Conservation (phyloP, 177 flowering plant genomes). For the Vitis hybrid region DNA sequence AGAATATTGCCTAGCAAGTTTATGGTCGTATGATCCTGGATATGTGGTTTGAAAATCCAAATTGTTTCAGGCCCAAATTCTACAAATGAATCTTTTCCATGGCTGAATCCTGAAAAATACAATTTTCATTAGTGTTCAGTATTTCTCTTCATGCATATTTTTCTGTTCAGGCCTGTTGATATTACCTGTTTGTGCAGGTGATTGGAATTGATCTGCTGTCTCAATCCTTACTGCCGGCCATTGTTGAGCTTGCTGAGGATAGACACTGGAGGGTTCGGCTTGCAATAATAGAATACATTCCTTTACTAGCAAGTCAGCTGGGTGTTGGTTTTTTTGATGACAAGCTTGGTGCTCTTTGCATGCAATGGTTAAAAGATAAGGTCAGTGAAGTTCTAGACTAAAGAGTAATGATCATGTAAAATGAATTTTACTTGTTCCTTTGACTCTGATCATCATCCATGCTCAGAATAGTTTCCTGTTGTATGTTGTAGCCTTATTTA, state of each 20-base stretch:
- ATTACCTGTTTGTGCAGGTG: constrained; percentile 52
- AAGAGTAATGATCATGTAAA: neutral
- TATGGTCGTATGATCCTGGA: neutral
- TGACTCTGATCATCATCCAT: neutral
- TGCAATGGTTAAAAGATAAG: constrained; percentile 99
- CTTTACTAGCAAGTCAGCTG: constrained; percentile 90
- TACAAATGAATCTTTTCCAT: neutral
- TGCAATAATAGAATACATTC: constrained; percentile 93
- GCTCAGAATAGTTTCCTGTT: too few relatives aligned
- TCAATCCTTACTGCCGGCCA: constrained; percentile 88
- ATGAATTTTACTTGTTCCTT: neutral
- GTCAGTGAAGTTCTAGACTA: constrained; percentile 31
- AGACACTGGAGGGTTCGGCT: constrained; percentile 98
- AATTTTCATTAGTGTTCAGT: neutral
- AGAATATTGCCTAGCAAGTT: neutral
- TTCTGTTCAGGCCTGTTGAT: neutral
- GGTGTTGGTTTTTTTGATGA: constrained; percentile 96
- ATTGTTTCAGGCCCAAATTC: neutral
- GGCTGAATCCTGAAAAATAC: neutral
- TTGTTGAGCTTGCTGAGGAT: constrained; percentile 98
- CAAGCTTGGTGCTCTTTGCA: constrained; percentile 96
- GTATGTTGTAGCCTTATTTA: too few relatives aligned
- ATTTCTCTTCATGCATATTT: neutral
- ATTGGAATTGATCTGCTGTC: constrained; percentile 96
- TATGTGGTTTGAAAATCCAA: neutral